Percentiles rank a stretch among this genome's conserved stretches.
phyloP scores from a whole-genome alignment of 192 early-diverging fungal genomes.

The Backusella tuberculispora region DNA sequence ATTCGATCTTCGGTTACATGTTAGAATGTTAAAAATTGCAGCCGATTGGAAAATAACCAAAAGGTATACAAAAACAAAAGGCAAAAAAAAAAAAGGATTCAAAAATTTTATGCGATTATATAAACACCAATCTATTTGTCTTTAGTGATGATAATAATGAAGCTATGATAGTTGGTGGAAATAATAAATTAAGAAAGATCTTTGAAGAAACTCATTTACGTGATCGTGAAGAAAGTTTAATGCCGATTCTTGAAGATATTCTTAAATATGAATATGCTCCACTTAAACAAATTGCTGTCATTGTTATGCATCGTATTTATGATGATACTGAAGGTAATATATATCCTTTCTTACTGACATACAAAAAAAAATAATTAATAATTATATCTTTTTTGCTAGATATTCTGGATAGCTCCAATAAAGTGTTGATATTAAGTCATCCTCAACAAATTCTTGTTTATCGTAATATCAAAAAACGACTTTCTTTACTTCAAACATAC shows the following conservation, averaged over 20 bases:
- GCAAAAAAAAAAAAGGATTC: background rate
- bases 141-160: background rate
- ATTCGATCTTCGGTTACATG: slow-evolving; percentile 33
- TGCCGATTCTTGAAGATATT: slow-evolving; percentile 36
- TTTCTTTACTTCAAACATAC: slow-evolving; percentile 14
- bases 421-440: slow-evolving; percentile 18
- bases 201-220: slow-evolving; percentile 21
- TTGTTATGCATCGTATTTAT: slow-evolving; percentile 34
- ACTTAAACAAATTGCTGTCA: slow-evolving; percentile 27
- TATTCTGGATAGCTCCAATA: slow-evolving; percentile 24
- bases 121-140: background rate
- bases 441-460: slow-evolving; percentile 31
- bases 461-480: slow-evolving; percentile 26
- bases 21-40: slow-evolving; percentile 29
- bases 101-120: no score
- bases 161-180: background rate
- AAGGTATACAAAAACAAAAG: slow-evolving; percentile 26
- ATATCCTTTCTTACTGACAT: background rate
- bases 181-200: slow-evolving; percentile 13
- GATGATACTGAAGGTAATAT: slow-evolving; percentile 30
- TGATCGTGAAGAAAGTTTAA: slow-evolving; percentile 27
- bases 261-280: slow-evolving; percentile 32
- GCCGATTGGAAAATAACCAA: slow-evolving; percentile 29
- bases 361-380: no score
- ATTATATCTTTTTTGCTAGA: no score